Evolutionary conservation across 495 filamentous ascomycete species (phyloP), one percentile per base, ranked within the genome.

Genomic region (Tetracladium setigerum): DNA sequence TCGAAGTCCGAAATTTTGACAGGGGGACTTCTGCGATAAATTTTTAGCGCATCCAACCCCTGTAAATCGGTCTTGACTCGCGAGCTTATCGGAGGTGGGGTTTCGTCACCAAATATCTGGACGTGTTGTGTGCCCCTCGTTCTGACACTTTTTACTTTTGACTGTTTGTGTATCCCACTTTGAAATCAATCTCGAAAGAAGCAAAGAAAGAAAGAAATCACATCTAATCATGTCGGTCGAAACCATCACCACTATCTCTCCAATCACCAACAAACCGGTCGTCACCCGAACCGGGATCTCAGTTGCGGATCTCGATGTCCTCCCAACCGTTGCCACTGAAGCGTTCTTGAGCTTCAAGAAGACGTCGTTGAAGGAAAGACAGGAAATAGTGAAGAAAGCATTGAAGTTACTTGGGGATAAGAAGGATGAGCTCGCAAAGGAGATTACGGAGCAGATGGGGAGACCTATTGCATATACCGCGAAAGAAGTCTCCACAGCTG

Each of bases 371-470:
- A 60, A 69, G 30, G 68, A 85, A 32, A 78, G 90, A 19, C 81
- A 94, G 58, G 72, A 73, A 38, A 87, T 94, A 47, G 80, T 95
- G 52, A 76, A 72, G 51, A 85, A 82, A 53, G 88, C 89, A 1
- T 62, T 95, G 12, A 65, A 77, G 37, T 62, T 88, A 8, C 70
- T 95, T 24, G 66, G 66, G 4, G 70, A 80, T 34, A 81, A 76
- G 55, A 71, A 87, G 56, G 84, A 95, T 83, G 83, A 80, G 18
- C 67, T 96, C n/a, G 87, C 81, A 4, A 73, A 70, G 47, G 89
- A 95, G 60, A 64, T 96, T 32, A 95, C 88, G 0, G 83, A 90
- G 66, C 88, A 96, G 68, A 95, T 96, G 90, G 90, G 90, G 43
- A 76, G 90, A 13, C 90, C 90, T 14, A 92, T 95, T 44, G 78